phyloP scores from a whole-genome alignment of 2,329 filamentous ascomycete genomes.

The Pyrenochaeta sp. region DNA sequence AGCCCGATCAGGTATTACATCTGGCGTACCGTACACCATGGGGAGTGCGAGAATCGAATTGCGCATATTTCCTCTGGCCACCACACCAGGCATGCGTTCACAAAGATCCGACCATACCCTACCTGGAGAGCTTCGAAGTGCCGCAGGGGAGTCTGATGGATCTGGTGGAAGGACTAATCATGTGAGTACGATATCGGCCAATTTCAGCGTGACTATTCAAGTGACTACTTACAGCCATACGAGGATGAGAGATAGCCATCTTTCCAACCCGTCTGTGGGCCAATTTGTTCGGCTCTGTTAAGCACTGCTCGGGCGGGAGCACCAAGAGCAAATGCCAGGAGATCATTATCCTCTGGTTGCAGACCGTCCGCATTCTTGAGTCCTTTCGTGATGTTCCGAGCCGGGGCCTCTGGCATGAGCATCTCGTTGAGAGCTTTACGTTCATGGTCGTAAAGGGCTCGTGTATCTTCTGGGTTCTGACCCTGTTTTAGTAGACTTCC shows the following conservation, averaged over 20 bases:
- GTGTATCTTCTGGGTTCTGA: slow-evolving; percentile 10
- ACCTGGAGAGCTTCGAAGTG: slow-evolving; percentile 56
- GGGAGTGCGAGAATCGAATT: slow-evolving; percentile 59
- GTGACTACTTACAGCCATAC: slow-evolving; percentile 48
- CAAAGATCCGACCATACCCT: slow-evolving; percentile 63
- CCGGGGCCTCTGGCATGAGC: slow-evolving; percentile 27
- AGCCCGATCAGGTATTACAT: slow-evolving; percentile 60
- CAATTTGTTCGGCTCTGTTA: slow-evolving; percentile 60
- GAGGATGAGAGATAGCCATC: slow-evolving; percentile 61
- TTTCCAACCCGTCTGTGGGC: slow-evolving; percentile 59
- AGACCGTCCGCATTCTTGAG: slow-evolving; percentile 58
- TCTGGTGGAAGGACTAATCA: slow-evolving; percentile 55
- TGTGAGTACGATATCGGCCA: background rate
- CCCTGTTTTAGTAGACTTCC: slow-evolving; percentile 3
- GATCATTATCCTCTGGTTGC: slow-evolving; percentile 57
- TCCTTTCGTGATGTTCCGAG: slow-evolving; percentile 28
- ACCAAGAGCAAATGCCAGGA: slow-evolving; percentile 60
- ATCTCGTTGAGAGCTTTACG: slow-evolving; percentile 27
- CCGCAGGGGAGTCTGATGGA: slow-evolving; percentile 58
- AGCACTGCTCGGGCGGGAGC: slow-evolving; percentile 63
- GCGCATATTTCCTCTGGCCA: slow-evolving; percentile 58
- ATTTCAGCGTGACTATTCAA: background rate
- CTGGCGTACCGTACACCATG: slow-evolving; percentile 57
- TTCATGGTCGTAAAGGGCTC: slow-evolving; percentile 19
- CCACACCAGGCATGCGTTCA: slow-evolving; percentile 62